Base-by-base conservation (phyloP, 345 rosid genomes). In the Psidium friedrichsthalianum region DNA sequence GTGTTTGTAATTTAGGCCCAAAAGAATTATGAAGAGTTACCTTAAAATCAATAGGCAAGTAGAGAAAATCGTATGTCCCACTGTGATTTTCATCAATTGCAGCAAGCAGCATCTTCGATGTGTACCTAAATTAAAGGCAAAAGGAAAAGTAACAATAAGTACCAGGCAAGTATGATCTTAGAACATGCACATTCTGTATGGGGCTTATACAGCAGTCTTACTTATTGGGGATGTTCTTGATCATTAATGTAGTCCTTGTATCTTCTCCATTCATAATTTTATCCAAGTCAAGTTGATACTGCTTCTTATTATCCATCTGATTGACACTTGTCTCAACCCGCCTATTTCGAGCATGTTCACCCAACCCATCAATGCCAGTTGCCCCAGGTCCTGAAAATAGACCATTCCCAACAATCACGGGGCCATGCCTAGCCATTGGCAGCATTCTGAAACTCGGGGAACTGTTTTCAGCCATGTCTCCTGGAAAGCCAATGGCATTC, bases 181-280 rank as follows among this genome's bases (percentile, higher is more conserved):
- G 51, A 81, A 59, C 74, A 80, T 12, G 36, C 84, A 56, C 64
- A 55, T 74, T 52, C 29, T 27, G 25, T 36, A 36, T 85, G 74
- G 29, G 29, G 86, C 54, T 61, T 32, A 83, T 10, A 32, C 42
- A 36, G 47, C 82, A 54, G 49, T 83, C 96, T 89, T 93, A 97
- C 99, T 96, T 97, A 87, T 97, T 96, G 78, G 99, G 98, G 88
- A 97, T 96, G 91, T 97, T 96, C 89, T 96, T 97, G 36, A 97
- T 95, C 96, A 97, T 94, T 86, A 97, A 88, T 74, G 98, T 97
- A 58, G 98, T 97, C 89, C 98, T 89, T 15, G 89, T 87, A 90
- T 95, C 98, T 88, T 94, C 99, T 53, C 98, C 97, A 36, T 83
- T 89, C 84, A 90, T 90, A 52, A 96, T 94, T 90, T 90, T 95